A percentile compares a stretch with the other conserved stretches of the same genome.
Evolutionary conservation across 2,329 filamentous ascomycete genomes (phyloP).

Genomic region (Biscogniauxia marginata): DNA sequence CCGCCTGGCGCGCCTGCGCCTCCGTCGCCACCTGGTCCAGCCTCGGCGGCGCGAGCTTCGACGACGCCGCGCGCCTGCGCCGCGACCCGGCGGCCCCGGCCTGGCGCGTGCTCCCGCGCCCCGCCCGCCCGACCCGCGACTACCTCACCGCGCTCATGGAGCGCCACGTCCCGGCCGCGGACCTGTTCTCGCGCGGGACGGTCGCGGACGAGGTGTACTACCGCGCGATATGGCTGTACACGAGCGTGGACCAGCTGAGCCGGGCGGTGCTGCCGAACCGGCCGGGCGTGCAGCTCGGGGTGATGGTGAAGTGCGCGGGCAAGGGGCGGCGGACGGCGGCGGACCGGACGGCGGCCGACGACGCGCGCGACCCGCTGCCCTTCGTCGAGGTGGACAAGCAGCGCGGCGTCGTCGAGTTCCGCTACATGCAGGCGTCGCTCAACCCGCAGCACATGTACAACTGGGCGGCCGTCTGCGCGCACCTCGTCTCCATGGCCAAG

Average conservation of each 20-base stretch:
- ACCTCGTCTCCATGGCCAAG: not conserved
- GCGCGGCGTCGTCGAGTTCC: slow-evolving; percentile 24
- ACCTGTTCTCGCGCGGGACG: not conserved
- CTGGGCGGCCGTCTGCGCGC: slow-evolving; percentile 2
- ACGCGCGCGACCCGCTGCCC: not conserved
- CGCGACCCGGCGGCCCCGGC: not conserved
- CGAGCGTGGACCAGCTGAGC: slow-evolving; percentile 1
- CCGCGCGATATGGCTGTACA: slow-evolving; percentile 13
- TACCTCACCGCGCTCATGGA: slow-evolving; percentile 4
- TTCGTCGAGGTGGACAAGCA: slow-evolving; percentile 8
- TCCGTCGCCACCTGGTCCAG: not conserved
- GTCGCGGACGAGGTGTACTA: slow-evolving; percentile 6
- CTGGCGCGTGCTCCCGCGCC: slow-evolving; percentile 1
- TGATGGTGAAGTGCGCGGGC: slow-evolving; percentile 11
- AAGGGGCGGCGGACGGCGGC: not conserved
- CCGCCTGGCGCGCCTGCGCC: slow-evolving; percentile 5
- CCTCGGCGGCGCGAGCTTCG: not conserved
- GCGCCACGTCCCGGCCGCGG: not conserved
- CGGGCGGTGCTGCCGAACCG: not conserved
- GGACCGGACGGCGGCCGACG: not conserved
- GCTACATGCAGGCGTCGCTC: slow-evolving; percentile 7
- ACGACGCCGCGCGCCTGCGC: not conserved
- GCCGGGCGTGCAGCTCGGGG: not conserved
- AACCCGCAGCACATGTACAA: slow-evolving; percentile 5
- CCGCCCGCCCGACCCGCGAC: not conserved